Base-by-base conservation (phyloP, 164 flowering plant genomes). In the Magnolia sinica region DNA sequence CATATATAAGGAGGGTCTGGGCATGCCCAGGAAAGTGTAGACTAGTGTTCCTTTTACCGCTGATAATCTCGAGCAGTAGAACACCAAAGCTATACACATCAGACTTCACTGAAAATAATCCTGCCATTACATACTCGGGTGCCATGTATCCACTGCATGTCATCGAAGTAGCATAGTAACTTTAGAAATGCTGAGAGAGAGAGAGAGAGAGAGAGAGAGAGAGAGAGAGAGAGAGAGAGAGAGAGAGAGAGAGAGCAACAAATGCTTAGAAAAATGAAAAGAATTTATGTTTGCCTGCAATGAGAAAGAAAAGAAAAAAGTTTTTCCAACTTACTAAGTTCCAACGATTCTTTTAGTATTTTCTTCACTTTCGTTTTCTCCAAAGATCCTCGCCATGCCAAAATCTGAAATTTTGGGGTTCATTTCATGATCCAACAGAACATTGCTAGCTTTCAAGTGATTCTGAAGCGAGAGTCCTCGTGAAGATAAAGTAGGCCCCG, bases 401-500 rank as follows among this genome's bases (percentile, higher is more conserved):
- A 89, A 91, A 69, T 88, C 89, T 23, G 90, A 81, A 20, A 87
- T 85, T 74, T 88, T 86, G 0, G 92, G 80, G n/a, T 77, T 84
- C 87, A 87, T 80, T 7, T 87, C 87, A 1, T 20, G 50, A 75
- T 91, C 92, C 31, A 91, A 45, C 55, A 89, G 72, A 2, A 88
- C 64, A 68, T 91, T 91, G 84, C 89, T 83, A 7, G 90, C 82
- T 77, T 89, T 91, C 1, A 89, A 85, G 81, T 86, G 14, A 90
- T 85, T 68, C 71, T 74, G 10, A 88, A 76, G 13, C 86, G 79
- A 19, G 91, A 91, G 50, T 89, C 95, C 23, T 86, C 88, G 52
- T 91, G 95, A 71, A 91, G 87, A 75, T 91, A 91, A 6, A 87
- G 80, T 67, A 91, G 51, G 6, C 92, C 92, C 55, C 87, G 81